phyloP scores from a whole-genome alignment of 306 rosid species.

The Citrullus colocynthis region DNA sequence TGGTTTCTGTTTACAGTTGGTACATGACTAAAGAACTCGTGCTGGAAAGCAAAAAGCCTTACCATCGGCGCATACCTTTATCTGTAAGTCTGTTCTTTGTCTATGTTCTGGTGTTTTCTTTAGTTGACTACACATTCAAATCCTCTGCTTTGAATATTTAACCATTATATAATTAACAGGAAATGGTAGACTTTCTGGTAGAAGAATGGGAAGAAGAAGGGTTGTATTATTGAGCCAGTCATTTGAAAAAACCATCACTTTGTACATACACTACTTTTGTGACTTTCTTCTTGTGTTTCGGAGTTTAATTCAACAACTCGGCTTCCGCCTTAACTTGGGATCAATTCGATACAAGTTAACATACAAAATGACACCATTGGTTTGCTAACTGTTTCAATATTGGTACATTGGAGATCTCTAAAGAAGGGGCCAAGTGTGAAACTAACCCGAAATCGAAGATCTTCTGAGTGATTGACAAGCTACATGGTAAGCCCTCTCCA shows the following conservation, averaged over 20 bases:
- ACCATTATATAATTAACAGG: conserved; percentile 1
- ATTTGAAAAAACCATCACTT: neutral
- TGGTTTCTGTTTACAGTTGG: conserved; percentile 8
- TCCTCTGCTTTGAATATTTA: neutral
- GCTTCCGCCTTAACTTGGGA: neutral
- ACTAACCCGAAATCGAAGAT: neutral
- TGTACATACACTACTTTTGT: neutral
- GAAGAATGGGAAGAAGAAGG: conserved; percentile 15
- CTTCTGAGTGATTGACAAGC: neutral
- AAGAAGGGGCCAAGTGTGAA: neutral
- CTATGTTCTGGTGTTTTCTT: neutral
- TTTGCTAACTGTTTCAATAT: neutral
- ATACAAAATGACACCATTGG: neutral
- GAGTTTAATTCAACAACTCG: neutral
- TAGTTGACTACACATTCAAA: neutral
- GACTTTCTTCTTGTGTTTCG: neutral
- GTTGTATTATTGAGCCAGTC: neutral
- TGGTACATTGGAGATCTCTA: neutral
- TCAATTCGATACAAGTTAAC: neutral
- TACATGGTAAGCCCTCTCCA: neutral
- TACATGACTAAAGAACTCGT: conserved; percentile 6
- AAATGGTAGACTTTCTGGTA: conserved; percentile 9
- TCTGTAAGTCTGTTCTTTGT: neutral
- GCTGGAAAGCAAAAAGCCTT: neutral
- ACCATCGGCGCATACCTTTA: conserved; percentile 4